Evolutionary conservation across 2,329 filamentous ascomycete species (phyloP), one percentile per base, ranked within the genome.

Genomic region (Verticillium longisporum): DNA sequence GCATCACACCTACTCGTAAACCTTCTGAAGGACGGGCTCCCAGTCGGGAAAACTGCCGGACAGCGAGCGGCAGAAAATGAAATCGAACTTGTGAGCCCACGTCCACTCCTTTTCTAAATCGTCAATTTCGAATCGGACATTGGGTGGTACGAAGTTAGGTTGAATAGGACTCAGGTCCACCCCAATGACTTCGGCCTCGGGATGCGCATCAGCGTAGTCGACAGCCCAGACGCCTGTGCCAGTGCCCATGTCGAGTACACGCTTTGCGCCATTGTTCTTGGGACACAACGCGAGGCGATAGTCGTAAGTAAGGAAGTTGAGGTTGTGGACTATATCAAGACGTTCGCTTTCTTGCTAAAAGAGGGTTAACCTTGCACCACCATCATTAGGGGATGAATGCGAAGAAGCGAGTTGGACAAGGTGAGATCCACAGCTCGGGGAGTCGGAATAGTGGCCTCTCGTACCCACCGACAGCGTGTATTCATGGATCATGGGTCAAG

Each of bases 241-340:
- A 1, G 78, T 81, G 18, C 80, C 80, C 36, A 79, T 66, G 57
- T 58, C 57, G 38, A 58, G 57, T 6, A 58, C 57, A 10, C 57
- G 37, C 45, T 63, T 60, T 4, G 57, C 45, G 1, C 45, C 45
- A 54, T 9, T 63, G 61, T 21, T 60, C 1, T 61, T 57, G 31
- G 41, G 32, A n/a, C 64, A 57, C 0, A 65, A 65, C 0, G 66
- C 57, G 11, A 60, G 58, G 21, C 60, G 66, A 4, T 66, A 60
- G 45, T 70, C 70, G 38, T 75, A 77, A 45, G 75, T 71, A 45
- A 80, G 75, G 36, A 80, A 66, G 69, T 80, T 79, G 66, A 85
- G 77, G 66, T 83, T 77, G 69, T 85, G 82, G 65, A 82, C 79
- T 64, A 82, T 71, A 63, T 86, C 81, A 15, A 84, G 73, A 13